Evolutionary conservation across 305 asterid species (phyloP).

Genomic region (Withania somnifera): DNA sequence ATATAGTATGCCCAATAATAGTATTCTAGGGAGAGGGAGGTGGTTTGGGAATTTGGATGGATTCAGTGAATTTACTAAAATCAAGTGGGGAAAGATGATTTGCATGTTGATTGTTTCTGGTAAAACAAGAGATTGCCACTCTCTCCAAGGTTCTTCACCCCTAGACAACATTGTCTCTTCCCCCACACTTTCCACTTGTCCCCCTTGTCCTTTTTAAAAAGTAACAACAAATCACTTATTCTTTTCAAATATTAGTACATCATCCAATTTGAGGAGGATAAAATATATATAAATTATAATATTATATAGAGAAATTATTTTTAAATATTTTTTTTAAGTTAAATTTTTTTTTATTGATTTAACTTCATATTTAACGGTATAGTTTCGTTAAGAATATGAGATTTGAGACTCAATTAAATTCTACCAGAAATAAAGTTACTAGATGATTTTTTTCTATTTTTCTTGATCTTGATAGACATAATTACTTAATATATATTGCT

Average conservation of each 20-base stretch:
- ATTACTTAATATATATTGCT: too few relatives aligned
- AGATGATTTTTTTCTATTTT: too few relatives aligned
- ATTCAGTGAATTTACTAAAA: constrained; percentile 2
- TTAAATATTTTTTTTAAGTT: too few relatives aligned
- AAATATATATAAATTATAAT: too few relatives aligned
- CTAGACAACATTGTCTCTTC: neutral
- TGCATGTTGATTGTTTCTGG: constrained; percentile 15
- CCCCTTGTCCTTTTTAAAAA: neutral
- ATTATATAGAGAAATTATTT: too few relatives aligned
- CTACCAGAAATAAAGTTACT: too few relatives aligned
- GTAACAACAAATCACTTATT: neutral
- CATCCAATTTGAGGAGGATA: too few relatives aligned
- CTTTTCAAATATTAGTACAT: neutral
- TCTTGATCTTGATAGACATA: too few relatives aligned
- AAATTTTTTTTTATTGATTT: too few relatives aligned
- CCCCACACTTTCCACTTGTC: neutral
- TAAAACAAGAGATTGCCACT: neutral
- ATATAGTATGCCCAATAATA: neutral
- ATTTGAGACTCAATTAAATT: too few relatives aligned
- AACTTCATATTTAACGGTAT: too few relatives aligned
- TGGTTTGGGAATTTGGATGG: neutral
- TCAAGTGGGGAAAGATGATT: constrained; percentile 4
- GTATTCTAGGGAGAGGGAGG: neutral
- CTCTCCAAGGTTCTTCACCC: constrained; percentile 10
- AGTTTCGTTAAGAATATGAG: too few relatives aligned